These are phyloP conservation scores for Aspergillus brasiliensis DNA, from an alignment of 2,329 filamentous ascomycete species.

Conservation along the genomic window DNA sequence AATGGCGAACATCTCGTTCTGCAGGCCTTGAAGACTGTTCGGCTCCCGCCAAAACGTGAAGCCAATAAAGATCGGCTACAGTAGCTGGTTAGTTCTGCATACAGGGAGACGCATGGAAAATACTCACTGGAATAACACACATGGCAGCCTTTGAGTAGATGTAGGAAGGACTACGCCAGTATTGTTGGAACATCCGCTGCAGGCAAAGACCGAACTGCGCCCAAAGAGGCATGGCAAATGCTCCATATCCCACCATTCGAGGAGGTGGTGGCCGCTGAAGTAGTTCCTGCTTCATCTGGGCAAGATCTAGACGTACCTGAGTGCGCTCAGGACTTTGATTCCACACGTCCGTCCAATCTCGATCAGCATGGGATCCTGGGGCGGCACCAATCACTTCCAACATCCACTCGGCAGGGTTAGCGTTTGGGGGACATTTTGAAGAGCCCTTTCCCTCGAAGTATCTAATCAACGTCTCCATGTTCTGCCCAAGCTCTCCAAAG, in stretches of 20 bases:
- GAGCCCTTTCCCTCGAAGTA: conserved; percentile 68
- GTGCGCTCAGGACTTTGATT: conserved; percentile 56
- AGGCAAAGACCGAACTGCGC: conserved; percentile 68
- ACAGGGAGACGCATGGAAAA: conserved; percentile 44
- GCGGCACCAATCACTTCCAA: conserved; percentile 59
- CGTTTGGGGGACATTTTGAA: conserved; percentile 57
- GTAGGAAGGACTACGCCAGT: conserved; percentile 85
- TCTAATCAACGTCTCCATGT: conserved; percentile 57
- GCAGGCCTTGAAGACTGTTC: conserved; percentile 75
- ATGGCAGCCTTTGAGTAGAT: conserved; percentile 79
- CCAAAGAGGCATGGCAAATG: conserved; percentile 75
- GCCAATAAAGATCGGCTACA: conserved; percentile 71
- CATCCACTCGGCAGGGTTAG: conserved; percentile 71
- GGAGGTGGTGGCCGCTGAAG: conserved; percentile 29
- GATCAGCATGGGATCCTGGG: conserved; percentile 60
- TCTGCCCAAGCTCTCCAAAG: conserved; percentile 64
- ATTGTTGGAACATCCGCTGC: conserved; percentile 79
- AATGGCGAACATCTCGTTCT: conserved; percentile 86
- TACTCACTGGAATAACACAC: conserved; percentile 65
- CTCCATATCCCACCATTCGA: conserved; percentile 63
- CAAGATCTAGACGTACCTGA: conserved; percentile 52
- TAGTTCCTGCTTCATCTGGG: conserved; percentile 38
- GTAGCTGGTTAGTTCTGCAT: conserved; percentile 20
- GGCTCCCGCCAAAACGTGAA: conserved; percentile 76
- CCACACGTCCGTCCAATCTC: conserved; percentile 66